phyloP scores from a whole-genome alignment of 768 basidiomycete genomes.

The Amanita fuliginea region DNA sequence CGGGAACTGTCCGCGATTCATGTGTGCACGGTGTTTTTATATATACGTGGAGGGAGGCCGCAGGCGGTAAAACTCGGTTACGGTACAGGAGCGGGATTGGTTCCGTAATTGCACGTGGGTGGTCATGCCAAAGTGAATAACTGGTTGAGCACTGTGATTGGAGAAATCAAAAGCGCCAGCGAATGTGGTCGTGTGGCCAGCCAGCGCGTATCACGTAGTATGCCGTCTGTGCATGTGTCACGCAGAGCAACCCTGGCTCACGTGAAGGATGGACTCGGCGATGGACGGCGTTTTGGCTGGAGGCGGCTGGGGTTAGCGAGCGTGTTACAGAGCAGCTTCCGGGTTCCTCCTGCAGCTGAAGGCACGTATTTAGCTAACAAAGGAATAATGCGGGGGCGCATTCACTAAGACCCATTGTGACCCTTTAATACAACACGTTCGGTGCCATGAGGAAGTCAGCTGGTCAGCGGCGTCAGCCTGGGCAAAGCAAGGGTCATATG shows the following conservation, averaged over 20 bases:
- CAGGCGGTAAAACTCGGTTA: background rate
- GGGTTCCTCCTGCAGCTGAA: background rate
- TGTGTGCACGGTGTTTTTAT: background rate
- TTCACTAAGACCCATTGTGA: too few species aligned
- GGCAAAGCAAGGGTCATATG: conserved; percentile 5
- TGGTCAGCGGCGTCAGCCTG: too few species aligned
- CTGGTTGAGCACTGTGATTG: too few species aligned
- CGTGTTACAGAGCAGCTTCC: background rate
- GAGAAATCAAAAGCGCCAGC: background rate
- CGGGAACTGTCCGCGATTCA: background rate
- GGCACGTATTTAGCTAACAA: too few species aligned
- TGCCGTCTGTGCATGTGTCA: background rate
- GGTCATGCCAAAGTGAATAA: too few species aligned
- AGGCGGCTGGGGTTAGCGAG: too few species aligned
- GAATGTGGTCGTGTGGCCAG: background rate
- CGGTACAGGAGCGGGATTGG: background rate
- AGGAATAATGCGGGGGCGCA: too few species aligned
- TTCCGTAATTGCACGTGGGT: too few species aligned
- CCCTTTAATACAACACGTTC: too few species aligned
- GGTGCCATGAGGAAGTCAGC: too few species aligned
- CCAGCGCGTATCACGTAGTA: background rate
- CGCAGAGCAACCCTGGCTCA: background rate
- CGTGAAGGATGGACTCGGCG: background rate
- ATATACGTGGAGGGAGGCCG: too few species aligned
- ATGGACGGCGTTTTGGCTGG: background rate